Evolutionary conservation across 176 grass and related monocot species (phyloP), one percentile per base, ranked within the genome.

Genomic region (Triticum monococcum): DNA sequence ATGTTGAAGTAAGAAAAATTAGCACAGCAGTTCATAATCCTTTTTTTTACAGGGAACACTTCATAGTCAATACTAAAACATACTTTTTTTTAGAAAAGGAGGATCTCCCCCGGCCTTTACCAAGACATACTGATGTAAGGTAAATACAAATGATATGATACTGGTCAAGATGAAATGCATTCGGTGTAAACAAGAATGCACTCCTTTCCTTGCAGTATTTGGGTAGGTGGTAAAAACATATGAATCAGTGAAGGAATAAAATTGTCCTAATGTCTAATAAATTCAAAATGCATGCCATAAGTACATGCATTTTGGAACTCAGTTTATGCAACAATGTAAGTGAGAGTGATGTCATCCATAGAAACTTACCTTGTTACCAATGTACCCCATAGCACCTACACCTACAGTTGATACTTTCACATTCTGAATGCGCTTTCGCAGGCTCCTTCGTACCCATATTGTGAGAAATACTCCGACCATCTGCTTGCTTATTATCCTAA

Each of bases 401-500:
- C 97, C 97, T 30, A 94, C 90, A 80, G 91, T 94, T 70, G 97
- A 98, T 73, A 98, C 91, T 81, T 89, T 98, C 80, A 96, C 76
- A 89, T 91, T 98, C 78, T 98, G 97, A 83, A 98, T 92, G 87
- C 91, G 92, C 83, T 92, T 98, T 66, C 92, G 85, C 64, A 98
- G 52, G 81, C 90, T 96, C 88, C 90, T 94, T 40, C 87, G 88
- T 12, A 98, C 94, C 97, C 97, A 98, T 73, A 98, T 94, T 73
- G 97, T 92, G 79, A 98, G 77, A 89, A 83, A 98, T 61, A 91
- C 80, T 20, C 97, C 97, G 78, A 98, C 94, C 97, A 98, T 98
- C 87, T 98, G 97, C 85, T 98, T 98, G 86, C 97, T 98, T 89
- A 96, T 96, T 86, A 98, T 98, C 43, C 97, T 86, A 52, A 98